Evolutionary conservation across 2,329 filamentous ascomycete species (phyloP).

Genomic region (Verticillium nonalfalfae): DNA sequence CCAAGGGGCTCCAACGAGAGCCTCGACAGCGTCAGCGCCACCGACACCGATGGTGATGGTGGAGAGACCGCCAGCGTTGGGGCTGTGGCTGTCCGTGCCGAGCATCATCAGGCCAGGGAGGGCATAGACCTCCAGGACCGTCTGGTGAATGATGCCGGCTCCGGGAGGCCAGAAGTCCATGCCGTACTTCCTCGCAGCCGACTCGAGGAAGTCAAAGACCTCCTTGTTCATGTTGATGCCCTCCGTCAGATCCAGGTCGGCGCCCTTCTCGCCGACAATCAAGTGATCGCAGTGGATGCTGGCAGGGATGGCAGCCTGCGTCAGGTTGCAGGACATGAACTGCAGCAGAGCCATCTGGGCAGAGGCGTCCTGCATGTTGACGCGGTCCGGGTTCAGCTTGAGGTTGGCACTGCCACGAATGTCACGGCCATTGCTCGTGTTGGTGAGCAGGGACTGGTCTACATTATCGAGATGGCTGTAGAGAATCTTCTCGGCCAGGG

Average conservation of each 20-base stretch:
- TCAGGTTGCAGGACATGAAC: constrained; percentile 95
- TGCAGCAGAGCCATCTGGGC: constrained; percentile 97
- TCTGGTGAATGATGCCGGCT: constrained; percentile 95
- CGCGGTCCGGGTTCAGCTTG: constrained; percentile 93
- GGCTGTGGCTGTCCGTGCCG: constrained; percentile 94
- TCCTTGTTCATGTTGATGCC: constrained; percentile 92
- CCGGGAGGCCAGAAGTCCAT: constrained; percentile 96
- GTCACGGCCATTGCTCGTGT: constrained; percentile 75
- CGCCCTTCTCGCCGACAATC: constrained; percentile 92
- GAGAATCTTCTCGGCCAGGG: constrained; percentile 94
- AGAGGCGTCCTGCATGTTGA: constrained; percentile 98
- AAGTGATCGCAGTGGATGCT: constrained; percentile 99
- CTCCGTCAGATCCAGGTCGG: constrained; percentile 74
- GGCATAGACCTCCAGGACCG: constrained; percentile 94
- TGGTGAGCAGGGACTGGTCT: constrained; percentile 78
- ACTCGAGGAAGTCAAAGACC: constrained; percentile 96
- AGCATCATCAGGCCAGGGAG: constrained; percentile 99
- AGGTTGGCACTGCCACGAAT: constrained; percentile 87
- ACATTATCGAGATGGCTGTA: constrained; percentile 90
- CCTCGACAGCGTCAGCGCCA: constrained; percentile 94
- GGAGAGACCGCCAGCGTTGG: constrained; percentile 90
- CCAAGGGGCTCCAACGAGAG: constrained; percentile 93
- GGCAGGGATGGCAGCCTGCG: constrained; percentile 84
- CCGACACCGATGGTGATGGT: constrained; percentile 96
- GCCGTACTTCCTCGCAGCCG: constrained; percentile 81